Base-by-base conservation (phyloP, 2,329 filamentous ascomycete genomes). In the Colletotrichum euphorbiae region DNA sequence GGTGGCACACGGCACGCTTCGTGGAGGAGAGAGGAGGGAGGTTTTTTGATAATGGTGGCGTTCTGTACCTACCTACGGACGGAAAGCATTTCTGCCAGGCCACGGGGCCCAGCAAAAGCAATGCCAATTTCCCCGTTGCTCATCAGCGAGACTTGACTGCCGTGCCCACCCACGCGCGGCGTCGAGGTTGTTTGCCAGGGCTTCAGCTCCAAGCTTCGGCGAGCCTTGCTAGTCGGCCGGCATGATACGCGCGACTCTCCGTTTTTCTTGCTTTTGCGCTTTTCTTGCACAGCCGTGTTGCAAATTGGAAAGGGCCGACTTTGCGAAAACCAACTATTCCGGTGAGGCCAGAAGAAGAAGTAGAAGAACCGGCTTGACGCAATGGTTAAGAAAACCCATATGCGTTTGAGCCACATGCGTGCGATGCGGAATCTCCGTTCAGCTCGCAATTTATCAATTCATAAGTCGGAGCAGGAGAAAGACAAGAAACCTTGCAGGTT, bases 1-100 rank as follows among this genome's bases (percentile, higher is more conserved):
- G 40, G 56, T 66, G 48, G 56, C 62, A 66, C 55, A 60, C 36
- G 28, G 46, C 55, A 31, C 55, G 42, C 60, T 19, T 51, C 43
- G 19, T 8, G 31, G 7, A 59, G 31, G 33, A 17, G 33, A 38
- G 33, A 38, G 6, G 33, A 24, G 33, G 12, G 36, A 38, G 36
- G 36, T 38, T n/a, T 43, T 6, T 21, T 55, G 48, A 62, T 42
- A 48, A 55, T 24, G 62, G 42, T 61, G 48, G 56, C 56, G 40
- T 33, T 33, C 15, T 40, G n/a, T 6, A 40, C 21, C 21, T 24
- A 24, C 24, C 24, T 24, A 24, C 21, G 7, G 28, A 28, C 28
- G 28, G 6, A 28, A 3, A 24, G 24, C 24, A 21, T 42, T 54
- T 56, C 52, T 56, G 52, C 52, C 28, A 56, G 36, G 36, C 19